Evolutionary conservation across 2,329 filamentous ascomycete genomes (phyloP).

Genomic region (Plenodomus biglobosus): DNA sequence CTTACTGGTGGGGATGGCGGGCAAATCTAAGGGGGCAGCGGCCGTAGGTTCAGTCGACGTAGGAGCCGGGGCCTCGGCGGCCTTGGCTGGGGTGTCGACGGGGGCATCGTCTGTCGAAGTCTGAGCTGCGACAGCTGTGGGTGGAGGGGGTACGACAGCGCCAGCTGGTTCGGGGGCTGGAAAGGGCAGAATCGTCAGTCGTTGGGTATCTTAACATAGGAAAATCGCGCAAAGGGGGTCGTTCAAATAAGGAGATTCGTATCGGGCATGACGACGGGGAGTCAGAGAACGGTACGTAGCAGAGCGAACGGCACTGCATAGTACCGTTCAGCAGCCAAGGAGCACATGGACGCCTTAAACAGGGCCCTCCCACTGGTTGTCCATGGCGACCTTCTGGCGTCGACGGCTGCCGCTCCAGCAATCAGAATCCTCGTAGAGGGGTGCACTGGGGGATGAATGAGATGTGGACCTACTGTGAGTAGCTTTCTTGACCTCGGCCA

Average conservation of each 20-base stretch:
- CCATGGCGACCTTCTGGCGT: constrained; percentile 18
- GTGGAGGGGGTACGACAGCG: constrained; percentile 32
- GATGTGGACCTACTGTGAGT: constrained; percentile 38
- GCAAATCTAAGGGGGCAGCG: constrained; percentile 19
- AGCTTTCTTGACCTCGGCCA: constrained; percentile 38
- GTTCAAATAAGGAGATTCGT: not conserved
- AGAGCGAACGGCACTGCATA: not conserved
- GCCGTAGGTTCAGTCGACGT: constrained; percentile 2
- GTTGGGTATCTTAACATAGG: constrained; percentile 19
- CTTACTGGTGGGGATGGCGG: constrained; percentile 29
- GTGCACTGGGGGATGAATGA: constrained; percentile 8
- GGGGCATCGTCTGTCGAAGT: constrained; percentile 19
- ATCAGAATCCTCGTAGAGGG: constrained; percentile 9
- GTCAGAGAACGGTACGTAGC: too few species aligned
- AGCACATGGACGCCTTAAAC: constrained; percentile 4
- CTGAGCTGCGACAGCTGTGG: constrained; percentile 31
- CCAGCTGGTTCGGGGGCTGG: constrained; percentile 39
- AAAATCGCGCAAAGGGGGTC: not conserved
- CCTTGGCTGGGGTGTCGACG: constrained; percentile 11
- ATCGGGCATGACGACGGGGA: constrained; percentile 5
- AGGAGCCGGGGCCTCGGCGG: constrained; percentile 13
- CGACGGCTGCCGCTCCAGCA: constrained; percentile 25
- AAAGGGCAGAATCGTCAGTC: constrained; percentile 22
- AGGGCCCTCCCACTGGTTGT: constrained; percentile 13
- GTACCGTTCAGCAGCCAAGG: constrained; percentile 1